Percentiles rank a stretch among this genome's conserved stretches.
These are phyloP conservation scores for Fusarium subglutinans DNA, from an alignment of 2,329 filamentous ascomycete genomes.

Conservation along the genomic window DNA sequence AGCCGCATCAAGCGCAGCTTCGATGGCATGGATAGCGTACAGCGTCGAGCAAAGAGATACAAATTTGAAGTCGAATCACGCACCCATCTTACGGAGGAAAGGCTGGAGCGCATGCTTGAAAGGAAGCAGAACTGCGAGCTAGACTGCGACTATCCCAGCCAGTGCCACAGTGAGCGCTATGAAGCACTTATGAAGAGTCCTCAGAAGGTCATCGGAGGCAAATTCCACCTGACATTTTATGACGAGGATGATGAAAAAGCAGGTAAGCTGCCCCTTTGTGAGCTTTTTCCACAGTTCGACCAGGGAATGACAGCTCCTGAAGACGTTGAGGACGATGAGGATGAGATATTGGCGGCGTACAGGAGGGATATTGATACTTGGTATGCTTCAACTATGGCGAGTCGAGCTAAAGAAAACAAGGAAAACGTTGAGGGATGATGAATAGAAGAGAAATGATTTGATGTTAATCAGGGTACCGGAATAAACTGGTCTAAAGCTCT, in stretches of 20 bases:
- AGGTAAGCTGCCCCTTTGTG: constrained; percentile 8
- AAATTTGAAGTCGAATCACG: neutral
- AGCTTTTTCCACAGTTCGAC: constrained; percentile 13
- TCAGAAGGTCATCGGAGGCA: neutral
- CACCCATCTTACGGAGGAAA: neutral
- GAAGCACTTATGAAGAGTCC: neutral
- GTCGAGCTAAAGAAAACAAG: neutral
- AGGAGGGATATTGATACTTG: constrained; percentile 2
- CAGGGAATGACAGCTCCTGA: neutral
- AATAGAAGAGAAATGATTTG: neutral
- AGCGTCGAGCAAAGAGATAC: neutral
- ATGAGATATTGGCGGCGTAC: constrained; percentile 13
- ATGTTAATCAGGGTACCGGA: neutral
- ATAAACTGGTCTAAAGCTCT: neutral
- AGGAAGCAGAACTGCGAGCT: constrained; percentile 28
- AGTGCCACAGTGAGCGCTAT: constrained; percentile 29
- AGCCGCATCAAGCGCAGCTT: neutral
- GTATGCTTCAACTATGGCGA: neutral
- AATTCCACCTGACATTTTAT: neutral
- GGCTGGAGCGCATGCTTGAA: constrained; percentile 4
- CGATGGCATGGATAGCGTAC: neutral
- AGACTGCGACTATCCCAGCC: constrained; percentile 39
- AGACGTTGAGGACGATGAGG: neutral
- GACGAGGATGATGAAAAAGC: neutral
- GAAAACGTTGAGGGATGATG: neutral